Base-by-base conservation (phyloP, 2,329 filamentous ascomycete genomes). In the Aquanectria penicillioides region DNA sequence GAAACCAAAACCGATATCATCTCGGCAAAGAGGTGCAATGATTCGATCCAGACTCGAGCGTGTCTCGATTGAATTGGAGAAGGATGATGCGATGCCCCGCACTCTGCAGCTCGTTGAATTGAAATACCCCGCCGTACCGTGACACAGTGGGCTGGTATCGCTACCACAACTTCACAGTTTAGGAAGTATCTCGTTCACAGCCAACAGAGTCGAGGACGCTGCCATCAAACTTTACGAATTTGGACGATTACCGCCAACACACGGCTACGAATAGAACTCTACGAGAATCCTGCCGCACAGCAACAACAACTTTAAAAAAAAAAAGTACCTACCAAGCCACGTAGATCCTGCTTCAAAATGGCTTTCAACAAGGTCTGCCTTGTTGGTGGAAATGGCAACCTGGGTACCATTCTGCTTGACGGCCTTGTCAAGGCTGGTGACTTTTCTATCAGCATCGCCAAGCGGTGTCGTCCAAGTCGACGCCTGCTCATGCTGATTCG, bases 381-480 rank as follows among this genome's bases (percentile, higher is more conserved):
- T 15, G 69, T 77, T 31, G 75, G 75, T 13, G 70, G 69, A 63
- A 73, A 74, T 33, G 79, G 79, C 34, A 76, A 72, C 17, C 70
- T 82, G 11, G 80, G 80, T 55, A 70, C 71, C 5, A 66, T 74
- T 22, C 70, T 81, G 3, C 68, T 79, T 41, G 65, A 73, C 2
- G 73, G 73, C 12, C 74, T 82, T 13, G 62, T 79, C 33, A 59
- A 69, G 2, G 73, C 73, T 23, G 71, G 71, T 22, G 63, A 57
- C 25, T 80, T 89, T 74, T 77, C 80, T 53, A 75, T 88, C 51
- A 86, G 83, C 8, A 77, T 86, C 33, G 78, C 89, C 43, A 83
- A 81, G 20, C 85, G 87, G 62, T 61, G 44, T 69, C 68, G 6
- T 71, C 73, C n/a, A 70, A 59, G 33, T 75, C 74, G 8, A 62